Evolutionary conservation across 106 monocot species (phyloP), one percentile per base, ranked within the genome.

Genomic region (Hemerocallis citrina): DNA sequence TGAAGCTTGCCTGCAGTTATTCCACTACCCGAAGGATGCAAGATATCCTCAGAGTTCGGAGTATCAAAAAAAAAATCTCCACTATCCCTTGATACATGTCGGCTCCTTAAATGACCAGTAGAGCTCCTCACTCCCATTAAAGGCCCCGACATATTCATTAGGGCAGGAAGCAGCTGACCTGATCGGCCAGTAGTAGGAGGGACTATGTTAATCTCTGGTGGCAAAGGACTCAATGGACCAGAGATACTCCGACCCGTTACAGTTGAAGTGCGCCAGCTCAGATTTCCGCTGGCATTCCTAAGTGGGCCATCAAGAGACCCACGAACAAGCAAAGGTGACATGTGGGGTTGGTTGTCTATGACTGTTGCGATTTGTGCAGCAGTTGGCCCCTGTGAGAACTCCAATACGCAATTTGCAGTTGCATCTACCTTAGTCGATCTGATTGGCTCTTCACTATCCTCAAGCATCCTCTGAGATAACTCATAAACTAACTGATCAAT

Each of bases 281-380:
- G 39, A 68, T 64, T 96, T 12, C 96, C 91, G 61, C 84, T 81
- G 16, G 79, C 31, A 22, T 77, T 92, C 59, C 92, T 78, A 46
- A 82, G 74, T 30, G 88, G 82, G 20, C 85, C 92, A 61, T 98
- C 98, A 59, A 82, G 74, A 52, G 98, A 98, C 7, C 98, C 82
- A 74, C 92, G 88, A 48, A 92, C 91, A 65, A 98, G 98, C 71
- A 98, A 69, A n/a, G 98, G 98, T 20, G 98, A 98, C 92, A 98
- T 92, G 64, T 98, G 98, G 48, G 98, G 84, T 58, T 92, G 92
- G 57, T 51, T 98, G 55, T 98, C 98, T 5, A 77, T 69, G 16
- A 80, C 75, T 47, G 75, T 71, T 50, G 92, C 61, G 25, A 88
- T 63, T 55, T 92, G 91, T 21, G 72, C 46, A 34, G 79, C 67